A percentile compares a stretch with the other conserved stretches of the same genome.
Evolutionary conservation across 192 early-diverging fungal genomes (phyloP).

Genomic region (Coemansia javaensis): DNA sequence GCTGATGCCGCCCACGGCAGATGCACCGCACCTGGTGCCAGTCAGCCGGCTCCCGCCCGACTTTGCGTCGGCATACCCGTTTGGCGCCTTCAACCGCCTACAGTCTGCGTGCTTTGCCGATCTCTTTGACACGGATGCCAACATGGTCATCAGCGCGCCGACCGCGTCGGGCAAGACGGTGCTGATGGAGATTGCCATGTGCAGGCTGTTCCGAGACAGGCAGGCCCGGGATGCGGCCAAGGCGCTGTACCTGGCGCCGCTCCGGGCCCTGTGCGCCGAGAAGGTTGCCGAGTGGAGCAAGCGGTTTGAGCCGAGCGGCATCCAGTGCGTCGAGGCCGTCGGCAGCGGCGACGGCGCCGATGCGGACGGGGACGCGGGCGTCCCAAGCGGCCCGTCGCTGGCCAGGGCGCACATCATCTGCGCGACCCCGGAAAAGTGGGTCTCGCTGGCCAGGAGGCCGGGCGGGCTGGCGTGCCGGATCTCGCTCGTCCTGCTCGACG

Average conservation of each 20-base stretch:
- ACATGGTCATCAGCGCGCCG: conserved; percentile 50
- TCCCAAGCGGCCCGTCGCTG: not conserved
- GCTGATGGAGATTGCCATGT: conserved; percentile 56
- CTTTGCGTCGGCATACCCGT: conserved; percentile 14
- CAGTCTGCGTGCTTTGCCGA: conserved; percentile 21
- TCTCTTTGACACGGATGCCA: conserved; percentile 6
- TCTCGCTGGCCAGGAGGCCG: conserved; percentile 49
- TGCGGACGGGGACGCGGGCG: not conserved
- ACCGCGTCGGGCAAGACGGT: conserved; percentile 68
- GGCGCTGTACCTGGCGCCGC: conserved; percentile 64
- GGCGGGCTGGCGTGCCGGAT: conserved; percentile 18
- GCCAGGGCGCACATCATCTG: conserved; percentile 48
- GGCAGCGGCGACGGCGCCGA: conserved; percentile 30
- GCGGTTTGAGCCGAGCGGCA: conserved; percentile 40
- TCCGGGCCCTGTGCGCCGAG: conserved; percentile 62
- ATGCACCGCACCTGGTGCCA: not conserved
- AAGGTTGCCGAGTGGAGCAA: conserved; percentile 56
- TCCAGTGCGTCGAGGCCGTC: conserved; percentile 51
- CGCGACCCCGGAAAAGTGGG: conserved; percentile 71
- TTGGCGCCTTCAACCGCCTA: conserved; percentile 27
- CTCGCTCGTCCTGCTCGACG: conserved; percentile 58
- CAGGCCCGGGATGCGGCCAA: conserved; percentile 1
- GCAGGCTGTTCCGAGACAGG: conserved; percentile 4
- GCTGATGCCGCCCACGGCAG: not conserved
- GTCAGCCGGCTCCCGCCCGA: conserved; percentile 4